A percentile compares a stretch with the other conserved stretches of the same genome.
Conservation (phyloP, 1,284 basidiomycete genomes). For the Puccinia coronata region DNA sequence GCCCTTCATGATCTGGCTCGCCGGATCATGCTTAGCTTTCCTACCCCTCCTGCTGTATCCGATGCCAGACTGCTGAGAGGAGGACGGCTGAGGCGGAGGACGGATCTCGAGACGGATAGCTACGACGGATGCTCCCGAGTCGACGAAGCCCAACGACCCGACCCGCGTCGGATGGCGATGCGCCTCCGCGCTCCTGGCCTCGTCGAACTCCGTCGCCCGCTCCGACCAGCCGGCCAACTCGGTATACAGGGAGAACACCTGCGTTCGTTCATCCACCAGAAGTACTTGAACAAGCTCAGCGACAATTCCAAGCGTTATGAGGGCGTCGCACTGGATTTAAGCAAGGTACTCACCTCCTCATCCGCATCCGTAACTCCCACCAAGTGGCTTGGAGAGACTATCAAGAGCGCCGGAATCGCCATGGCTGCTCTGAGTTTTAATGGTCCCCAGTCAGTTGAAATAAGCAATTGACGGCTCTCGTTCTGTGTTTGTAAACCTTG, state of each 20-base stretch:
- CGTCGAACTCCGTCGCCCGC: neutral
- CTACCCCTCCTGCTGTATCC: neutral
- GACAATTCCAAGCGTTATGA: no score
- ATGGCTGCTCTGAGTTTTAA: neutral
- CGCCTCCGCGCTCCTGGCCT: neutral
- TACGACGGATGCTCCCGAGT: slow-evolving; percentile 6
- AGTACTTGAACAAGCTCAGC: neutral
- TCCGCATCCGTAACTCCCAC: slow-evolving; percentile 19
- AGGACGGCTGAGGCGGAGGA: neutral
- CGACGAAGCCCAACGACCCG: slow-evolving; percentile 22
- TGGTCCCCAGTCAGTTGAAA: neutral
- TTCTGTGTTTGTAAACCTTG: no score
- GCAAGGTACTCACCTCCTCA: slow-evolving; percentile 38
- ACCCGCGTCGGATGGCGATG: neutral
- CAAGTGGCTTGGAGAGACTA: neutral
- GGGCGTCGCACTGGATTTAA: no score
- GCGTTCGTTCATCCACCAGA: neutral
- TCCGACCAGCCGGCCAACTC: slow-evolving; percentile 19
- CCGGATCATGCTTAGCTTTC: no score
- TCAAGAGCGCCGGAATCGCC: slow-evolving; percentile 26
- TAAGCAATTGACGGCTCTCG: no score
- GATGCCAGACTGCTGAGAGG: neutral
- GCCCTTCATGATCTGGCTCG: no score
- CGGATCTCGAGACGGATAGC: slow-evolving; percentile 18
- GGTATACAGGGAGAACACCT: slow-evolving; percentile 33